Conservation (phyloP, 108 stramenopile species). For the Schizochytrium sp. region DNA sequence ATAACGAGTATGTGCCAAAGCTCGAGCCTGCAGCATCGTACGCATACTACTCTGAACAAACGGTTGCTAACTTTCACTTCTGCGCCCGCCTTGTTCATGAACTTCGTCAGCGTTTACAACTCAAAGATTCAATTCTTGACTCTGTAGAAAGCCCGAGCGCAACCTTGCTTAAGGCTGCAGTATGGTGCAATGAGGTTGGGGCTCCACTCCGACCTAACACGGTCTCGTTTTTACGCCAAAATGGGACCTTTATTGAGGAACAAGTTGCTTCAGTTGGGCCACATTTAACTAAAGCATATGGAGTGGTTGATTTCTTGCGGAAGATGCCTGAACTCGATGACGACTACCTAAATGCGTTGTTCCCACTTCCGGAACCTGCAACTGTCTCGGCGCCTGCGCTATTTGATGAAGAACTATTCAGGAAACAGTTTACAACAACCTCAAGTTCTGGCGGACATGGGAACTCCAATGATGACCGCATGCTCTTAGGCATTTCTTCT, state of each 20-base stretch:
- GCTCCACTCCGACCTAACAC: not conserved
- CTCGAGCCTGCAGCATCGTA: not conserved
- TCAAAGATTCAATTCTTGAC: not conserved
- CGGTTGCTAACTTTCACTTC: conserved; percentile 8
- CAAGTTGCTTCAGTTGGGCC: not conserved
- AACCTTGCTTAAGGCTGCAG: not conserved
- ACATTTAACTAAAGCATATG: conserved; percentile 19
- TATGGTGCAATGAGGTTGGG: conserved; percentile 35
- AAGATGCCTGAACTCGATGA: not conserved
- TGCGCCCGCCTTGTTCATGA: conserved; percentile 54
- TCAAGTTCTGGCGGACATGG: not conserved
- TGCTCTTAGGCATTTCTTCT: too few relatives aligned
- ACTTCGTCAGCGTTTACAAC: conserved; percentile 2
- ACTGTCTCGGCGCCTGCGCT: not conserved
- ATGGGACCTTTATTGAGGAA: conserved; percentile 5
- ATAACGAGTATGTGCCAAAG: conserved; percentile 25
- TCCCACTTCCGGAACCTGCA: not conserved
- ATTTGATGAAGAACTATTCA: not conserved
- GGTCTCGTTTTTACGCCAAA: not conserved
- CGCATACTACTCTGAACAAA: not conserved
- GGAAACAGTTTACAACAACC: not conserved
- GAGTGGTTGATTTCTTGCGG: conserved; percentile 13
- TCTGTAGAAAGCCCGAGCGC: not conserved
- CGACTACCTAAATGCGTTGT: not conserved
- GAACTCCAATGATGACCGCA: too few relatives aligned